Evolutionary conservation across 306 rosid species (phyloP).

Genomic region (Potentilla sterilis): DNA sequence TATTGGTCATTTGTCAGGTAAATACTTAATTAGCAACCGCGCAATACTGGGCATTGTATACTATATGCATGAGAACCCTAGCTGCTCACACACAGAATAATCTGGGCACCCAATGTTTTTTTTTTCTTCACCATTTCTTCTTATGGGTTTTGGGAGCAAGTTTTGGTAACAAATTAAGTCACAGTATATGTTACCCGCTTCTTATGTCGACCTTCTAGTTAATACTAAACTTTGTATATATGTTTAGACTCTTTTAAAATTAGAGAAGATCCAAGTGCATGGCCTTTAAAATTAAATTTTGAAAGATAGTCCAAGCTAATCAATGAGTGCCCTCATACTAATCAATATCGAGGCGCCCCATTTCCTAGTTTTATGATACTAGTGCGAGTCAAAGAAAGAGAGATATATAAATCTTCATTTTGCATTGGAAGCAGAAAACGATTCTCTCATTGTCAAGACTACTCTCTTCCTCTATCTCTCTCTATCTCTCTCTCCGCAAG

Average conservation of each 20-base stretch:
- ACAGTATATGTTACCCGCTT: not conserved
- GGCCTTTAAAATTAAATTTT: not conserved
- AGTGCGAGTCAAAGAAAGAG: not conserved
- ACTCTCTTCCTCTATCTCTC: conserved; percentile 12
- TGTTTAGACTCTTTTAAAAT: not conserved
- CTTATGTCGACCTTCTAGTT: not conserved
- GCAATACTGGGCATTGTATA: not conserved
- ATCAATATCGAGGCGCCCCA: conserved; percentile 4
- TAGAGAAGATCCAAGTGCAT: not conserved
- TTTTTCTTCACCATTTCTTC: not conserved
- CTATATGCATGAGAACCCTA: not conserved
- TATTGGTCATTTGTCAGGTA: conserved; percentile 9
- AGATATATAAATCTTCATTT: conserved; percentile 34
- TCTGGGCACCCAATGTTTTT: not conserved
- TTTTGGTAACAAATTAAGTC: not conserved
- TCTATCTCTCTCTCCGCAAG: not conserved
- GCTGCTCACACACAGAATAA: not conserved
- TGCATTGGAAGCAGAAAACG: conserved; percentile 23
- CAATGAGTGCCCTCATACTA: not conserved
- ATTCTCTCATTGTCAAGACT: conserved; percentile 26
- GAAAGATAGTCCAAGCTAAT: conserved; percentile 4
- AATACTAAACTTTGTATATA: not conserved
- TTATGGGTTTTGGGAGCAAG: not conserved
- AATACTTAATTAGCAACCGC: not conserved
- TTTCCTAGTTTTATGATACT: not conserved